Percentiles rank a stretch among this genome's conserved stretches.
Evolutionary conservation across 441 rosid genomes (phyloP).

Genomic region (Pelargonium citronellum): DNA sequence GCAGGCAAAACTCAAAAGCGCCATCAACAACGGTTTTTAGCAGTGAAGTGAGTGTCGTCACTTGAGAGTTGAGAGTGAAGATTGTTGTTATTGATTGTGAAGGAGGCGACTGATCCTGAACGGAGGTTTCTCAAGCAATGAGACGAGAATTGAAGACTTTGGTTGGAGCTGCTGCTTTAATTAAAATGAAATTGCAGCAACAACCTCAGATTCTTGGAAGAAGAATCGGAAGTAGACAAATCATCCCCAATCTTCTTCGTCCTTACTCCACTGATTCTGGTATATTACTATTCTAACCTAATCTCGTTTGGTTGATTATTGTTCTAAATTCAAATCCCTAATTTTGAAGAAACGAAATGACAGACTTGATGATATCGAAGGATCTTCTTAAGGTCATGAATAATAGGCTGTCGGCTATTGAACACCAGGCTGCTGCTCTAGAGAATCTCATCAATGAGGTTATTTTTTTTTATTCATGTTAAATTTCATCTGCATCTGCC

Average conservation of each 20-base stretch:
- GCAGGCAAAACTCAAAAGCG: too few species aligned
- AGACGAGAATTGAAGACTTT: not conserved
- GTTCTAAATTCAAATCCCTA: not conserved
- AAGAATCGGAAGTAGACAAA: not conserved
- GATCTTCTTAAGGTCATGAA: slow-evolving; percentile 77
- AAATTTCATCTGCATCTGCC: not conserved
- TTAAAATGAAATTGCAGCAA: not conserved
- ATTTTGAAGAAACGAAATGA: not conserved
- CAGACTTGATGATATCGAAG: slow-evolving; percentile 60
- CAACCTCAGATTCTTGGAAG: not conserved
- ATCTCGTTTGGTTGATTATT: not conserved
- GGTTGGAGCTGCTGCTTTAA: not conserved
- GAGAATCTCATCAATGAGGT: slow-evolving; percentile 66
- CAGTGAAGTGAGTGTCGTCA: too few species aligned
- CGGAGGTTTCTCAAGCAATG: not conserved
- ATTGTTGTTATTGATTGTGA: too few species aligned
- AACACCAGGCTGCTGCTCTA: slow-evolving; percentile 48
- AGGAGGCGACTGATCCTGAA: too few species aligned
- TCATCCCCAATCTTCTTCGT: not conserved
- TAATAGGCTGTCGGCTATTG: slow-evolving; percentile 56
- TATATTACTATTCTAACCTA: not conserved
- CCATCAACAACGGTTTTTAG: too few species aligned
- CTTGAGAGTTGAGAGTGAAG: too few species aligned
- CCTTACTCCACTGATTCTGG: not conserved
- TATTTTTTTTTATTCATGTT: slow-evolving; percentile 4